Conservation (phyloP, 202 grass and related monocot species). For the Schoenoplectus tabernaemontani region DNA sequence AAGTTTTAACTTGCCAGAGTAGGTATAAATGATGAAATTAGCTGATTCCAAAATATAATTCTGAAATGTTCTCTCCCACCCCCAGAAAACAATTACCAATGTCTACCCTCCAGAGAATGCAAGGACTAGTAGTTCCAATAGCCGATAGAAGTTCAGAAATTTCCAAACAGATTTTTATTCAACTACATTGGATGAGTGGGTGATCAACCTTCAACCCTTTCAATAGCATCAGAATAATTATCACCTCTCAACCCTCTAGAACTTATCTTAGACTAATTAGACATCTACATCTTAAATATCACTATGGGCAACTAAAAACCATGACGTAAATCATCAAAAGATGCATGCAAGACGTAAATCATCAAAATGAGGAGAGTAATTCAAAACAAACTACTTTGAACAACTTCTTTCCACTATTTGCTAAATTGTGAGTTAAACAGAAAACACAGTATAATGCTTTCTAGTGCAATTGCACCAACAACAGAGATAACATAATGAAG, state of each 20-base stretch:
- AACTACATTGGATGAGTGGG: background rate
- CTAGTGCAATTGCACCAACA: background rate
- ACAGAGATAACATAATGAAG: background rate
- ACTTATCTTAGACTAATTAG: background rate
- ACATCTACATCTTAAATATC: background rate
- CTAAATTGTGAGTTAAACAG: background rate
- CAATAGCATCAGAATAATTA: background rate
- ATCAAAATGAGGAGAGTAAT: background rate
- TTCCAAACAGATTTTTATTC: background rate
- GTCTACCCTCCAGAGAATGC: background rate
- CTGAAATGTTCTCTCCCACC: background rate
- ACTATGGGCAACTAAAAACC: background rate
- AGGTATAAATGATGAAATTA: background rate
- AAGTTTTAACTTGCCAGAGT: background rate
- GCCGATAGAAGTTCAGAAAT: background rate
- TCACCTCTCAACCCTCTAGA: background rate
- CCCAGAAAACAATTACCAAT: background rate
- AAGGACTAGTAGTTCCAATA: too few relatives aligned
- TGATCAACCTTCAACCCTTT: background rate
- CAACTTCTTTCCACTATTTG: background rate
- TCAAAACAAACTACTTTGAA: background rate
- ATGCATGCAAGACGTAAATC: background rate
- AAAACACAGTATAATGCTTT: background rate
- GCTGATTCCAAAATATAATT: too few relatives aligned
- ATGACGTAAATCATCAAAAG: background rate